Base-by-base conservation (phyloP, 495 filamentous ascomycete genomes). In the Aspergillus mulundensis region DNA sequence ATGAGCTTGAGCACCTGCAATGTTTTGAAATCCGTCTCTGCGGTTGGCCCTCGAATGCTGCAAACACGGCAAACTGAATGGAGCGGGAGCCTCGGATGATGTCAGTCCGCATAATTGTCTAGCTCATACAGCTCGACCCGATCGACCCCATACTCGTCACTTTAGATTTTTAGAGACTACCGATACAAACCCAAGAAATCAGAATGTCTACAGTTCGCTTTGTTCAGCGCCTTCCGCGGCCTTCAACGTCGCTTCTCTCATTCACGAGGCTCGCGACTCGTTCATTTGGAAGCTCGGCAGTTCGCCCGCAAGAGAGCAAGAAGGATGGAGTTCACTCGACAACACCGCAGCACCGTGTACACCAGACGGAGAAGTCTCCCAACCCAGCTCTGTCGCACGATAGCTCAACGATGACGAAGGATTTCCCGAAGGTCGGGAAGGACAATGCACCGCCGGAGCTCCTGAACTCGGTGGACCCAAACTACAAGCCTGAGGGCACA, bases 331-430 rank as follows among this genome's bases (percentile, higher is more conserved):
- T 50, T 46, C 58, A 43, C 18, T 56, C 65, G 46, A 83, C 69
- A 21, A 69, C 77, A 19, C 57, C 69, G 36, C 74, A 71, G 32
- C 78, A 84, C 66, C 72, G 79, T 47, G 76, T 78, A 30, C 70
- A 69, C 43, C 81, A 87, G 63, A 76, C 68, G 5, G 71, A 77
- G 21, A 85, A 81, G 67, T 64, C 79, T 0, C 66, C 77, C n/a
- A 87, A 85, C 58, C 84, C 82, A 41, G 74, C 79, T 59, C 70
- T 87, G 50, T 82, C 84, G 5, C 85, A 85, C 61, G 85, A 81
- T 14, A 87, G 77, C 16, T 82, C 78, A 19, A 87, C 84, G 14
- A 81, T 86, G 64, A 77, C 77, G 18, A 83, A 86, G 61, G 77
- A 81, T 54, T 84, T 82, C 72, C 85, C 82, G 21, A 78, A 69